Conservation (phyloP, 169 alveolate species). For the Plasmodium gaboni region DNA sequence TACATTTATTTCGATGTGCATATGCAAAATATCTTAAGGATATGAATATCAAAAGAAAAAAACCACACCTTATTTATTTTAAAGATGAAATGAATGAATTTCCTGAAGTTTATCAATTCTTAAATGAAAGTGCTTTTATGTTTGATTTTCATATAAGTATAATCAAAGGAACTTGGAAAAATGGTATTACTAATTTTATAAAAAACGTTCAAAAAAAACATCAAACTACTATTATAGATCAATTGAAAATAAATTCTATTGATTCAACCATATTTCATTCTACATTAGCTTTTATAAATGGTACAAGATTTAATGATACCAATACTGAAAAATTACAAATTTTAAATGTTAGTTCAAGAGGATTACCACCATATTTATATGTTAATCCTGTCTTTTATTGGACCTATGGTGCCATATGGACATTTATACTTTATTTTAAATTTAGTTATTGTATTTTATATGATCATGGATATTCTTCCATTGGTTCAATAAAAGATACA, state of each 20-base stretch:
- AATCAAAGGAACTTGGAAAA: slow-evolving; percentile 70
- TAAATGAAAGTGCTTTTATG: slow-evolving; percentile 72
- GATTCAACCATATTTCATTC: slow-evolving; percentile 11
- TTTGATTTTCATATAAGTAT: slow-evolving; percentile 50
- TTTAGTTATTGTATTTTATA: slow-evolving; percentile 84
- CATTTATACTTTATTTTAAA: slow-evolving; percentile 79
- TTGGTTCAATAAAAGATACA: slow-evolving; percentile 81
- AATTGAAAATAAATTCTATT: slow-evolving; percentile 11
- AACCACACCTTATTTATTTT: slow-evolving; percentile 62
- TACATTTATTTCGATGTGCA: slow-evolving; percentile 84
- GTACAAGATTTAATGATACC: slow-evolving; percentile 61
- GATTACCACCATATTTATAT: slow-evolving; percentile 75
- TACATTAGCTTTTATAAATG: slow-evolving; percentile 62
- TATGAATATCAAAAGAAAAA: slow-evolving; percentile 39
- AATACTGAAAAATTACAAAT: slow-evolving; percentile 47
- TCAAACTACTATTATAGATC: slow-evolving; percentile 6
- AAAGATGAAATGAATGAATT: slow-evolving; percentile 57
- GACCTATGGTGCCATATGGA: slow-evolving; percentile 87
- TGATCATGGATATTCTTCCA: slow-evolving; percentile 85
- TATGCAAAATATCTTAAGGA: slow-evolving; percentile 44
- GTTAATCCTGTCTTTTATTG: slow-evolving; percentile 82
- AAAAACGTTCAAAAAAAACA: slow-evolving; percentile 21
- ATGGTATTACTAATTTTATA: slow-evolving; percentile 45
- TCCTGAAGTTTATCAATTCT: slow-evolving; percentile 67
- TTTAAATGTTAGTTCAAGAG: slow-evolving; percentile 72